phyloP scores from a whole-genome alignment of 2,329 filamentous ascomycete species.

The Talaromyces sp. region DNA sequence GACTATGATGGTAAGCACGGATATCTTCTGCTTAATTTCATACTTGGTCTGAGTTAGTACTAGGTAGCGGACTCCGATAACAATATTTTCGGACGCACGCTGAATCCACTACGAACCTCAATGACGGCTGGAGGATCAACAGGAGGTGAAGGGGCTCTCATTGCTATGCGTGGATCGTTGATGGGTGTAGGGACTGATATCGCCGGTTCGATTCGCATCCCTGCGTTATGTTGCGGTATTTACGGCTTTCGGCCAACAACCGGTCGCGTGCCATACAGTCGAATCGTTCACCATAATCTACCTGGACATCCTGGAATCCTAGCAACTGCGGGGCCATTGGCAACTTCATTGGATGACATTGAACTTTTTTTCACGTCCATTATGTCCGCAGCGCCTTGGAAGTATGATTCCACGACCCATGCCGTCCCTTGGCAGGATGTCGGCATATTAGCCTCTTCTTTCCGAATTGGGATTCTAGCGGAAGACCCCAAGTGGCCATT shows the following conservation, averaged over 20 bases:
- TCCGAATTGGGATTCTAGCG: constrained; percentile 50
- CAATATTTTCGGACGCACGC: constrained; percentile 42
- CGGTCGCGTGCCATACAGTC: constrained; percentile 20
- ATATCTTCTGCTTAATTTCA: too few relatives aligned
- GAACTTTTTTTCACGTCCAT: constrained; percentile 43
- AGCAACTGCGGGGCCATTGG: constrained; percentile 33
- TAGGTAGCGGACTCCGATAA: constrained; percentile 34
- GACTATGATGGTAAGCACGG: constrained; percentile 47
- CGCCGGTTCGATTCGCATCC: constrained; percentile 34
- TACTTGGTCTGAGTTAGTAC: not conserved
- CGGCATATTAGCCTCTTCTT: constrained; percentile 19
- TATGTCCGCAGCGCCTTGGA: constrained; percentile 42
- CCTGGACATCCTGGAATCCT: constrained; percentile 31
- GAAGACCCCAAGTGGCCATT: constrained; percentile 49
- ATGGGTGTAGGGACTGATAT: constrained; percentile 64
- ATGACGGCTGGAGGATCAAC: constrained; percentile 36
- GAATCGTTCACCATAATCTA: constrained; percentile 17
- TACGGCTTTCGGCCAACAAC: constrained; percentile 25
- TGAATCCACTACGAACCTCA: constrained; percentile 38
- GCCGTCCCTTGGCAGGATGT: constrained; percentile 47
- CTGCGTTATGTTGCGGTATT: constrained; percentile 24
- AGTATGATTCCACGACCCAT: constrained; percentile 42
- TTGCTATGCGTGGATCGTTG: constrained; percentile 57
- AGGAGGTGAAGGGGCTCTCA: constrained; percentile 57
- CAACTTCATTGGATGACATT: constrained; percentile 28